Evolutionary conservation across 2,329 filamentous ascomycete species (phyloP), one percentile per base, ranked within the genome.

Genomic region (Alternaria ventricosa): DNA sequence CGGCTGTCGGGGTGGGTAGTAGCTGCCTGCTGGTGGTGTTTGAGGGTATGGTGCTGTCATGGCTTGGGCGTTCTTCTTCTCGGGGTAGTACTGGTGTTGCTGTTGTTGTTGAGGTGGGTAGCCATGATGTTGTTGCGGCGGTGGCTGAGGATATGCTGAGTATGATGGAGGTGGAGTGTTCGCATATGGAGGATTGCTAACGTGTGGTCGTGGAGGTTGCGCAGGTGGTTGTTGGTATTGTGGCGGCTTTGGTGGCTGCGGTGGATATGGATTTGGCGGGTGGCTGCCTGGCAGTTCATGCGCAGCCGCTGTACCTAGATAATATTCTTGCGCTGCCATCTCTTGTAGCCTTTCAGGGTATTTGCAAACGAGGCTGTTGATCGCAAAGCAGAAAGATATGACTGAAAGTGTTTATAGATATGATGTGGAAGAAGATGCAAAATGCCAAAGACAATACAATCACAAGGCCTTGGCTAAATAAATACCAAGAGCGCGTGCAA

Each of bases 301-400:
- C 10, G 69, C 68, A 45, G 56, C 69, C 33, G 65, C 63, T 23
- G 71, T 73, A 60, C 73, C 74, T 13, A 69, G 54, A 60, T 75
- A 79, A 66, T 79, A 79, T 60, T 78, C 77, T 55, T 72, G 65
- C 45, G 77, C 73, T 66, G 77, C 74, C 76, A 79, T 79, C 13
- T 60, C 50, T 59, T 53, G n/a, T 36, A 44, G 1, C 5, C 25
- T 11, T 47, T 8, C 2, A 20, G 43, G 18, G 50, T 41, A 4
- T 30, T 53, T 23, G 18, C 54, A 51, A 46, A 41, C 49, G 33
- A 30, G 36, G 27, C 41, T 50, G 41, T 13, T 41, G 20, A 6
- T 49, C 28, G 25, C 6, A 13, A 11, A 20, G 53, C 11, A 27
- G 11, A 18, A 13, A 15, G 20, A 22, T 6, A 36, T 5, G 10